phyloP scores from a whole-genome alignment of 164 flowering plant species.

The Paratinospora sagittata region DNA sequence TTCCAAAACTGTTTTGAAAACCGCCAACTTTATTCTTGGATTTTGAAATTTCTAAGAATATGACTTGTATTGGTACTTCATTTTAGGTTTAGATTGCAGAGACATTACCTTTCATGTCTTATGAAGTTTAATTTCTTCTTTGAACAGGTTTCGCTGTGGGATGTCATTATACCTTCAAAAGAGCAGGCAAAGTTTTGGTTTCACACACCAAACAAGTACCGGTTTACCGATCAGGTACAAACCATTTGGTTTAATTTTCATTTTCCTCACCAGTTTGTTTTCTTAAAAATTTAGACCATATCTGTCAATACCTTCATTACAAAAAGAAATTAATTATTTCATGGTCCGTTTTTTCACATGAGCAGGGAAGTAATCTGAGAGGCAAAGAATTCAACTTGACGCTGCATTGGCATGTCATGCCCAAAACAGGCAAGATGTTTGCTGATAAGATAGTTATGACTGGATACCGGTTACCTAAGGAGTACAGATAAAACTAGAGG shows the following conservation, averaged over 20 bases:
- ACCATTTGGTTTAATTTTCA: too few species aligned
- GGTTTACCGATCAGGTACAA: conserved; percentile 69
- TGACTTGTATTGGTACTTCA: too few species aligned
- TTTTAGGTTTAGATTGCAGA: too few species aligned
- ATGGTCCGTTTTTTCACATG: background rate
- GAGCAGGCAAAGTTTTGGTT: conserved; percentile 73
- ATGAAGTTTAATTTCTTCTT: background rate
- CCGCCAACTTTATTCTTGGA: too few species aligned
- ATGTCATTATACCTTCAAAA: conserved; percentile 77
- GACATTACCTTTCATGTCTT: background rate
- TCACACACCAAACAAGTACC: conserved; percentile 72
- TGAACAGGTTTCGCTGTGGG: conserved; percentile 46
- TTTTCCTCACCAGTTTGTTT: background rate
- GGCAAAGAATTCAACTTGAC: conserved; percentile 80
- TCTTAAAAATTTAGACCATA: background rate
- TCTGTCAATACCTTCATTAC: background rate
- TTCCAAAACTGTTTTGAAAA: too few species aligned
- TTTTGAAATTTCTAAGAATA: too few species aligned
- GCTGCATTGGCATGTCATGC: conserved; percentile 96
- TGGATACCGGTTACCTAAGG: conserved; percentile 66
- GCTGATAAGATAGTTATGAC: conserved; percentile 76
- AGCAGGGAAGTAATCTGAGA: conserved; percentile 73
- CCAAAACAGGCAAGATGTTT: conserved; percentile 95
- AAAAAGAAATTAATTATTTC: background rate
- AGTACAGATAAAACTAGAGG: conserved; percentile 52